Conservation (phyloP, 2,329 filamentous ascomycete genomes). For the Chaetomium sp. region DNA sequence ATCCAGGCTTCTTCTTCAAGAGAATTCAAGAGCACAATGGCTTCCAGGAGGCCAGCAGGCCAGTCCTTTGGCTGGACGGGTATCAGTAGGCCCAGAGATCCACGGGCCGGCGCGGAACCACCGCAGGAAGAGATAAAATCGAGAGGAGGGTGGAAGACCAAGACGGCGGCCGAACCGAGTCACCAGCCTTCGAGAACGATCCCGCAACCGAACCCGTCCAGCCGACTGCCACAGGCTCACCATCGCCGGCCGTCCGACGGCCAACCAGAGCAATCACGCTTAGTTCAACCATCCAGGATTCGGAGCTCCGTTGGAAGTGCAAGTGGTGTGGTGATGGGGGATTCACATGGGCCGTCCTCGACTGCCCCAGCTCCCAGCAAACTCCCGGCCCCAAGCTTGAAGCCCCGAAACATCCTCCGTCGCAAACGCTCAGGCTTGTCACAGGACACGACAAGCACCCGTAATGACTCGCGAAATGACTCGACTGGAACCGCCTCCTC, state of each 20-base stretch:
- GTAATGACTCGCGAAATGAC: constrained; percentile 41
- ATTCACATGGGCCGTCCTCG: constrained; percentile 39
- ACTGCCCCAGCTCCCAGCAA: constrained; percentile 42
- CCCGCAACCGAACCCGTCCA: constrained; percentile 38
- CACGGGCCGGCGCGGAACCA: constrained; percentile 19
- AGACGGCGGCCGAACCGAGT: constrained; percentile 21
- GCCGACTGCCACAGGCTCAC: constrained; percentile 44
- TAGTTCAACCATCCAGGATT: constrained; percentile 49
- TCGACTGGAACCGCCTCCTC: constrained; percentile 46
- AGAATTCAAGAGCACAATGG: constrained; percentile 34
- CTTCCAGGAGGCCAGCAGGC: constrained; percentile 33
- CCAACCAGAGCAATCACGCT: constrained; percentile 40
- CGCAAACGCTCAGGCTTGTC: constrained; percentile 54
- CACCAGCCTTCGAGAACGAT: constrained; percentile 28
- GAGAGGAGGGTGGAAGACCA: constrained; percentile 22
- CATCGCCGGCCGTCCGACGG: constrained; percentile 38
- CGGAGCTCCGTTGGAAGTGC: constrained; percentile 45
- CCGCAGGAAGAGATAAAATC: constrained; percentile 19
- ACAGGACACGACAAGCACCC: constrained; percentile 41
- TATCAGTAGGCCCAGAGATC: constrained; percentile 22
- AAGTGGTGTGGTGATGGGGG: constrained; percentile 38
- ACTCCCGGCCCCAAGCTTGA: constrained; percentile 38
- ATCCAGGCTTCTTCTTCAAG: constrained; percentile 21
- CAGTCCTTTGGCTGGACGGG: constrained; percentile 31
- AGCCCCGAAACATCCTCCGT: constrained; percentile 49